Base-by-base conservation (phyloP, 2,329 filamentous ascomycete genomes). In the Leptodontidium sp. region DNA sequence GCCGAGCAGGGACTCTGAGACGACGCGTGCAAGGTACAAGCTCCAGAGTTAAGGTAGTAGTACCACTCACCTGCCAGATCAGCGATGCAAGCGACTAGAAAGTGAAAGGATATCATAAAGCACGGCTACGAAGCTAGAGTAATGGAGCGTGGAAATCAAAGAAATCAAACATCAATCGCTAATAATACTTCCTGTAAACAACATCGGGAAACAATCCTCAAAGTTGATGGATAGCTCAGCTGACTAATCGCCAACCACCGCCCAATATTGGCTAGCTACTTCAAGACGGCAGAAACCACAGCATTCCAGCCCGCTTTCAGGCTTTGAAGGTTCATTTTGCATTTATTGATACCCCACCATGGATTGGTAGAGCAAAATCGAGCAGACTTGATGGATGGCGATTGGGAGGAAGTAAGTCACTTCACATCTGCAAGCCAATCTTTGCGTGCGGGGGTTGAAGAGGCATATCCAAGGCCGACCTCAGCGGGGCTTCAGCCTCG, bases 321-420 rank as follows among this genome's bases (percentile, higher is more conserved):
- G 47, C 21, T 50, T 58, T n/a, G 58, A 43, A 58, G 35, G n/a
- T 52, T 40, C 45, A 67, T 26, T 47, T 52, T 26, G 50, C 64
- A 64, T 57, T 50, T 38, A 47, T 68, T 47, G 53, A 26, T 45
- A 55, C 32, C 57, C 55, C 68, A 68, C 63, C 69, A 73, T 75
- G 73, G 74, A 72, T 68, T 74, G 71, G 69, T 74, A 72, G 62
- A 32, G 55, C 62, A 38, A 64, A 24, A 45, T 35, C 38, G 47
- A 70, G 35, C 21, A 63, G 57, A 68, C 59, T 69, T 68, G 65
- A 90, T 90, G 88, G 88, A 90, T 81, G 86, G 84, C 80, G 88
- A 90, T 80, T 90, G 88, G 88, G 87, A 89, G 81, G 87, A 90
- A 85, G 88, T 87, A 81, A 77, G 85, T 82, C 17, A 55, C 0